These are phyloP conservation scores for Heterobasidion parviporum DNA, from an alignment of 1,284 basidiomycete species.

Conservation along the genomic window DNA sequence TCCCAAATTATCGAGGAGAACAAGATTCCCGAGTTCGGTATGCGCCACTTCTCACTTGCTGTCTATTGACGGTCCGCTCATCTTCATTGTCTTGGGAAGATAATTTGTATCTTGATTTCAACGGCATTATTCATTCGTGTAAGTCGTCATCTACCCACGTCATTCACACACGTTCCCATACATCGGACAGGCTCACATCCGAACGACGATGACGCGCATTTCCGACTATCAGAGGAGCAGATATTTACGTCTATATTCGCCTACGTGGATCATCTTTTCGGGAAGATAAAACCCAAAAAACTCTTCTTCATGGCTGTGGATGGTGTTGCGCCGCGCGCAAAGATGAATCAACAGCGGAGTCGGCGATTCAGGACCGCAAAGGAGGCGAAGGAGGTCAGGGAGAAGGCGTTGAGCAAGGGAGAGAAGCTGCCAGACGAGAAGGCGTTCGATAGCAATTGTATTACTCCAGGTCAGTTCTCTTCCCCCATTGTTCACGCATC, in stretches of 20 bases:
- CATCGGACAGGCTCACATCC: conserved; percentile 69
- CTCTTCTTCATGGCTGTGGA: conserved; percentile 98
- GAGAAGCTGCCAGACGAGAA: conserved; percentile 90
- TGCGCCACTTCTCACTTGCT: conserved; percentile 10
- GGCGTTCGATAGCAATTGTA: conserved; percentile 98
- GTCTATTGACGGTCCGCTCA: not conserved
- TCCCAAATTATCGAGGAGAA: conserved; percentile 97
- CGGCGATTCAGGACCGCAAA: conserved; percentile 93
- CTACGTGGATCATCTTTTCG: conserved; percentile 95
- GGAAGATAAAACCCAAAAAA: conserved; percentile 96
- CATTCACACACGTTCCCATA: not conserved
- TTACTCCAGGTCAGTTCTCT: conserved; percentile 81
- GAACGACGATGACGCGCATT: conserved; percentile 92
- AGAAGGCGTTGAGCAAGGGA: conserved; percentile 83
- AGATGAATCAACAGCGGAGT: conserved; percentile 99
- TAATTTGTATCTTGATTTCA: conserved; percentile 93
- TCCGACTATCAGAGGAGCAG: conserved; percentile 91
- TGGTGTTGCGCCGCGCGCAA: conserved; percentile 95
- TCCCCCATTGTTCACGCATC: no score
- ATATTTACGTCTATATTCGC: conserved; percentile 96
- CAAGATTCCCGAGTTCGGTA: conserved; percentile 92
- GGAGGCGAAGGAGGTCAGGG: conserved; percentile 82
- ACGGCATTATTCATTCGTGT: conserved; percentile 99
- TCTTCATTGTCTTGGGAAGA: conserved; percentile 35
- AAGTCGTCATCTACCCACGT: conserved; percentile 19